phyloP scores from a whole-genome alignment of 495 filamentous ascomycete genomes.

The Neurospora sp. region DNA sequence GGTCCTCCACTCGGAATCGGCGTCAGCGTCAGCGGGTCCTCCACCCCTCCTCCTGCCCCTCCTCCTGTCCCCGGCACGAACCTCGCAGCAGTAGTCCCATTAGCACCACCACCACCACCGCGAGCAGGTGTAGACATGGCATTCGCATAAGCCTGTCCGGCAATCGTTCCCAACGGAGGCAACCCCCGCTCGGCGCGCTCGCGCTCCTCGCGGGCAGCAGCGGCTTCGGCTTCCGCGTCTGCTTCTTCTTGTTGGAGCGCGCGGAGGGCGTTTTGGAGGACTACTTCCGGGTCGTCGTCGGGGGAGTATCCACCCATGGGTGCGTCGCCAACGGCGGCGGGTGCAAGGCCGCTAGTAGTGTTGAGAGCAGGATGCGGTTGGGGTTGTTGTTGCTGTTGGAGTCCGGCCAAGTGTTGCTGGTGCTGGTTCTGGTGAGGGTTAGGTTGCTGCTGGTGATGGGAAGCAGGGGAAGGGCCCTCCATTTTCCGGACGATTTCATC shows the following conservation, averaged over 20 bases:
- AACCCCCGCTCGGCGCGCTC: conserved; percentile 35
- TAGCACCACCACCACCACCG: background rate
- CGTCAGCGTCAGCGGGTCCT: conserved; percentile 35
- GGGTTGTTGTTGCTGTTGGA: background rate
- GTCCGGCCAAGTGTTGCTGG: background rate
- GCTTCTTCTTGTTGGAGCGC: conserved; percentile 40
- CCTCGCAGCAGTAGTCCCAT: conserved; percentile 10
- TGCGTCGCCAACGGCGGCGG: conserved; percentile 10
- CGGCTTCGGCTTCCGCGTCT: conserved; percentile 37
- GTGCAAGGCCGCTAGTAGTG: background rate
- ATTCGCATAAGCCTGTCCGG: conserved; percentile 21
- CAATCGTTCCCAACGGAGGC: conserved; percentile 21
- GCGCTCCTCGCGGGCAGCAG: conserved; percentile 32
- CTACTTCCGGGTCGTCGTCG: conserved; percentile 39
- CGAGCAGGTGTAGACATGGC: conserved; percentile 15
- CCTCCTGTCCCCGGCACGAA: background rate
- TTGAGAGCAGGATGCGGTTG: background rate
- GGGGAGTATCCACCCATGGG: conserved; percentile 12
- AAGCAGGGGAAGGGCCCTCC: conserved; percentile 19
- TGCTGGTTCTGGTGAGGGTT: conserved; percentile 13
- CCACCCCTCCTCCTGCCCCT: conserved; percentile 1
- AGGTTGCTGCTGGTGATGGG: conserved; percentile 8
- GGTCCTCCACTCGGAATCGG: conserved; percentile 37
- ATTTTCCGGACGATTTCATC: conserved; percentile 38
- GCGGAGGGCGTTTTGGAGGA: conserved; percentile 39